Evolutionary conservation across 2,329 filamentous ascomycete genomes (phyloP).

Genomic region (Talaromyces sp.): DNA sequence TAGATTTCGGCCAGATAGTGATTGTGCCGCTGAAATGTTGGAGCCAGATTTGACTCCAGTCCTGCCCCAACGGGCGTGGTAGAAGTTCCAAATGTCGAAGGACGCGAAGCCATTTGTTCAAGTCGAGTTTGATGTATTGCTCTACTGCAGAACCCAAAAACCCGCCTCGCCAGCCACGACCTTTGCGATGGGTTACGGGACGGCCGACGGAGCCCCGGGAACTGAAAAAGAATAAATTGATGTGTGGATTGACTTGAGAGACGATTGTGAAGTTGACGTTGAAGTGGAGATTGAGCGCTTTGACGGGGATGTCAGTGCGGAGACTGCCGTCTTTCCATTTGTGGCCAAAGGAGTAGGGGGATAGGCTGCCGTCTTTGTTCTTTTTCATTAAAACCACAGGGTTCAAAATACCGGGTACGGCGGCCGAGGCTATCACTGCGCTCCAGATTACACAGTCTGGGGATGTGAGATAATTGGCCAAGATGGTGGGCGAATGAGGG

Average conservation of each 20-base stretch:
- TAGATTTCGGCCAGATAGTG: constrained; percentile 89
- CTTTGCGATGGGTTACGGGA: constrained; percentile 89
- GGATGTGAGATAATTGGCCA: constrained; percentile 92
- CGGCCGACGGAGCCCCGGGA: constrained; percentile 87
- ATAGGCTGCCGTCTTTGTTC: constrained; percentile 69
- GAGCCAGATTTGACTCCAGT: constrained; percentile 96
- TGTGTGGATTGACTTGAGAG: constrained; percentile 86
- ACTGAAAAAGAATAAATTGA: constrained; percentile 98
- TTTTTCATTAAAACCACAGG: constrained; percentile 93
- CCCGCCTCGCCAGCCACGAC: constrained; percentile 91
- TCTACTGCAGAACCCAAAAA: constrained; percentile 90
- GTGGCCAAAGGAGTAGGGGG: constrained; percentile 93
- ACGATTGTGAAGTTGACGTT: constrained; percentile 98
- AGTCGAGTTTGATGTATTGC: constrained; percentile 92
- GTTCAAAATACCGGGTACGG: constrained; percentile 93
- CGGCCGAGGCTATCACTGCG: constrained; percentile 88
- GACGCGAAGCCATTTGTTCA: constrained; percentile 97
- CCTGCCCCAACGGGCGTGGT: constrained; percentile 84
- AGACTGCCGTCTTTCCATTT: constrained; percentile 99
- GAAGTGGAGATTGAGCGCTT: constrained; percentile 91
- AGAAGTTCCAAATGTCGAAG: constrained; percentile 88
- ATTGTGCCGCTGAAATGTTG: constrained; percentile 93
- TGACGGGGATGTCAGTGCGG: constrained; percentile 91
- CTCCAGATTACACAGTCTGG: constrained; percentile 99
- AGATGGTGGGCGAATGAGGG: constrained; percentile 85